Evolutionary conservation across 257 asterid genomes (phyloP).

Genomic region (Solanum pinnatisectum): DNA sequence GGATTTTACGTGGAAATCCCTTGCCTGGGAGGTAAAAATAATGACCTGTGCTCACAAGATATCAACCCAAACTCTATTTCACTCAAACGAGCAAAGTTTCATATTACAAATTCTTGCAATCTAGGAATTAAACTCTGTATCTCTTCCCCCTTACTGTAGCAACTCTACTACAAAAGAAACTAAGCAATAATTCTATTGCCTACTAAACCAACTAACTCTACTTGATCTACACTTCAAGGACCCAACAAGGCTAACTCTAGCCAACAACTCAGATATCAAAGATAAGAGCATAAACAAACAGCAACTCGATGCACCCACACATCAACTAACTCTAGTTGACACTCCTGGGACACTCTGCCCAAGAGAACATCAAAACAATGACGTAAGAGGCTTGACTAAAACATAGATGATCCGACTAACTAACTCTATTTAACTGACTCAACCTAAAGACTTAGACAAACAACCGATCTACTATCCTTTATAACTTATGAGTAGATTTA

Average conservation of each 20-base stretch:
- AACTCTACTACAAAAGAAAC: not conserved
- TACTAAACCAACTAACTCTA: not conserved
- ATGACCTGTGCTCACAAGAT: not conserved
- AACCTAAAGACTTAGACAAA: no score
- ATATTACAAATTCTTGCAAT: not conserved
- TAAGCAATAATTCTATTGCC: not conserved
- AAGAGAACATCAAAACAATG: not conserved
- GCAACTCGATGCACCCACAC: not conserved
- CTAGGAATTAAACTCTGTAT: not conserved
- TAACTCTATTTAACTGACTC: not conserved
- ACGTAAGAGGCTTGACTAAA: not conserved
- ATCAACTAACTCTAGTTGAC: not conserved
- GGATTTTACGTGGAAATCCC: not conserved
- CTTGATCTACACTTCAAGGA: not conserved
- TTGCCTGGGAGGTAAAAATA: not conserved
- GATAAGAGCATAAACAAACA: not conserved
- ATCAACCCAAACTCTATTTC: not conserved
- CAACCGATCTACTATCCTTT: not conserved
- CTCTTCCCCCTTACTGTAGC: not conserved
- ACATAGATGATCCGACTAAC: not conserved
- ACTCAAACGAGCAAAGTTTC: not conserved
- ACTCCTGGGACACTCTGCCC: not conserved
- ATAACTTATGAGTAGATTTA: not conserved
- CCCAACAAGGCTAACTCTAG: not conserved
- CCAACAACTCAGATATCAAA: not conserved